Evolutionary conservation across 2,329 filamentous ascomycete genomes (phyloP), one percentile per base, ranked within the genome.

Genomic region (Colletotrichum gigasporum): DNA sequence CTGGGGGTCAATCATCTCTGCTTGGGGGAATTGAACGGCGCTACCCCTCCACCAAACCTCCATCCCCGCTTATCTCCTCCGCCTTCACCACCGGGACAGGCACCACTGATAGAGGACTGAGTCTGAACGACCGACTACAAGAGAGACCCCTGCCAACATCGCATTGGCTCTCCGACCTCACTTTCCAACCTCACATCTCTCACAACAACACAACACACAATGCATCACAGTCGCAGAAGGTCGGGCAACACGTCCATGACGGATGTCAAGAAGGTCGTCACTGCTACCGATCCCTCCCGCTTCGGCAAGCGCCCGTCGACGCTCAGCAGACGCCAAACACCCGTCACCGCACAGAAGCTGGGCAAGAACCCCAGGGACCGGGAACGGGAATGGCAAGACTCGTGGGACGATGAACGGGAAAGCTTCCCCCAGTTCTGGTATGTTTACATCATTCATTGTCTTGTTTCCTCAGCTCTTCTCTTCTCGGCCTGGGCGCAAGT

Each of bases 361-460:
- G 81, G 83, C 56, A 85, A 83, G 69, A 82, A 78, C 65, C 79
- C 82, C 10, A 81, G 81, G 57, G 83, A 86, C 48, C 78, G 82
- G 24, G 84, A 87, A 69, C 79, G 79, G 64, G 81, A 86, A 66
- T 78, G 79, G 71, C 79, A 83, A 62, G 82, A 85, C 34, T 80
- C 79, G 73, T 85, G 79, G 73, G 83, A 86, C 55, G 83, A 88
- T 57, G 86, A 88, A 71, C 80, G 85, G 58, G 87, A 90, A 71
- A 87, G 84, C 74, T 90, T 90, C 67, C 87, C 87, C 20, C 87
- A 89, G 72, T 90, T 82, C 71, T 90, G 87, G 87, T 90, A 82
- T 62, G 86, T 83, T 61, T 68, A 56, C 44, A 54, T 60, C 62
- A 44, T 22, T 62, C 53, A 41, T 39, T 22, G n/a, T n/a, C 35